Conservation (phyloP, 1,139 yeast species). For the Yamadazyma pseudoaaseri region DNA sequence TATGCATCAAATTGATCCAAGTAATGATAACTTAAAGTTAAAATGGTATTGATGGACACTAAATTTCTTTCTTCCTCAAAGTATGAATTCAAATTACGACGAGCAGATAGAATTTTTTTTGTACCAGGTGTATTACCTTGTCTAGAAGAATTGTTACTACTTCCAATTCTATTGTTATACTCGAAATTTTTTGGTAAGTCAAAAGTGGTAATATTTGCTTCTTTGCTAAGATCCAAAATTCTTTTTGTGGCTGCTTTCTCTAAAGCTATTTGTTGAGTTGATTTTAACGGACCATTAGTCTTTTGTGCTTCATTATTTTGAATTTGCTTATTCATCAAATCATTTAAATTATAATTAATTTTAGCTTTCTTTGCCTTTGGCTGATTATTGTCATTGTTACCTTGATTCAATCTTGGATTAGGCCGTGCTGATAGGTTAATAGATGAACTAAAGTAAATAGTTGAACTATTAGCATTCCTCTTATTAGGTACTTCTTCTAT, state of each 20-base stretch:
- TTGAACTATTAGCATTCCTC: constrained; percentile 31
- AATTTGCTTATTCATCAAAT: constrained; percentile 45
- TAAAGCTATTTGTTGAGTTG: constrained; percentile 43
- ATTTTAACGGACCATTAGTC: constrained; percentile 36
- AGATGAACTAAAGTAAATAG: constrained; percentile 45
- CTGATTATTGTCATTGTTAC: constrained; percentile 16
- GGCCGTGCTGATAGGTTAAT: constrained; percentile 45
- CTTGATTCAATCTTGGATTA: constrained; percentile 17
- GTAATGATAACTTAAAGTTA: constrained; percentile 41
- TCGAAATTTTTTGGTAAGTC: constrained; percentile 45
- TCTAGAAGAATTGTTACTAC: constrained; percentile 25
- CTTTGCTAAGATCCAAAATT: constrained; percentile 36
- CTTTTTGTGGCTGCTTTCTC: constrained; percentile 41
- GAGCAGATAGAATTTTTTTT: constrained; percentile 43
- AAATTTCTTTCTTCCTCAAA: constrained; percentile 49
- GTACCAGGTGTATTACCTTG: constrained; percentile 48
- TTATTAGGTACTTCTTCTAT: constrained; percentile 48
- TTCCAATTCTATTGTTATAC: constrained; percentile 23
- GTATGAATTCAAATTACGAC: constrained; percentile 45
- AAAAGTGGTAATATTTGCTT: constrained; percentile 27
- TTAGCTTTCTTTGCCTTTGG: constrained; percentile 34
- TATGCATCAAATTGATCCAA: constrained; percentile 33
- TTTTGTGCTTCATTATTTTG: constrained; percentile 29
- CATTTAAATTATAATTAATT: constrained; percentile 46
- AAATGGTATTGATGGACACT: constrained; percentile 41